Conservation (phyloP, 495 filamentous ascomycete genomes). For the Daldinia loculata region DNA sequence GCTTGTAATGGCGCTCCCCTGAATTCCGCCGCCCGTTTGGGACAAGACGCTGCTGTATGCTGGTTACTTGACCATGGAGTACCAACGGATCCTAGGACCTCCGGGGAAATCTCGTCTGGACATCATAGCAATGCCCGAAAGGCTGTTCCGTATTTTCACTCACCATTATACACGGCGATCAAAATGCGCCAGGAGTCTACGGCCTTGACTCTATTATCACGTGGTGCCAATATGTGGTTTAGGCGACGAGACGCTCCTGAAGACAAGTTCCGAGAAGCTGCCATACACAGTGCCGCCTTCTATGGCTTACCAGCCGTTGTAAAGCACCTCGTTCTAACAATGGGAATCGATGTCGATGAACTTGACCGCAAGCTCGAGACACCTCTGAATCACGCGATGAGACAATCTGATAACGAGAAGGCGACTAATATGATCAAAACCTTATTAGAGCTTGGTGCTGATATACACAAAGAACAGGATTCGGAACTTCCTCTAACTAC, state of each 20-base stretch:
- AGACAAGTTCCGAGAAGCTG: not conserved
- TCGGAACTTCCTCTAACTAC: slow-evolving; percentile 1
- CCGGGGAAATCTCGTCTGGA: not conserved
- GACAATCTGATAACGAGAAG: not conserved
- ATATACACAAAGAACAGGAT: not conserved
- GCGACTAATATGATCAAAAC: slow-evolving; percentile 2
- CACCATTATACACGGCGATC: slow-evolving; percentile 17
- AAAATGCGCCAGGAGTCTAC: not conserved
- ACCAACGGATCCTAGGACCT: not conserved
- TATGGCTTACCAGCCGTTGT: not conserved
- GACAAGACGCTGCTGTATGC: not conserved
- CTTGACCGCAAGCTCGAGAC: not conserved
- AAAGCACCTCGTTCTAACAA: slow-evolving; percentile 13
- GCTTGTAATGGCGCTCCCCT: not conserved
- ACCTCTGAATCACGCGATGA: slow-evolving; percentile 16
- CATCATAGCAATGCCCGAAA: not conserved
- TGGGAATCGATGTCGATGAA: slow-evolving; percentile 13
- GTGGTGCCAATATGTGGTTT: slow-evolving; percentile 15
- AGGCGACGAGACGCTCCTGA: too few species aligned
- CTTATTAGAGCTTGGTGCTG: slow-evolving; percentile 22
- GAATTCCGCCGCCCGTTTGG: not conserved
- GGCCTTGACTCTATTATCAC: slow-evolving; percentile 12
- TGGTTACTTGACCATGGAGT: slow-evolving; percentile 30
- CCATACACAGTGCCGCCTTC: slow-evolving; percentile 14
- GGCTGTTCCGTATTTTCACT: not conserved